Evolutionary conservation across 495 filamentous ascomycete genomes (phyloP).

Genomic region (Penicillium ucsense): DNA sequence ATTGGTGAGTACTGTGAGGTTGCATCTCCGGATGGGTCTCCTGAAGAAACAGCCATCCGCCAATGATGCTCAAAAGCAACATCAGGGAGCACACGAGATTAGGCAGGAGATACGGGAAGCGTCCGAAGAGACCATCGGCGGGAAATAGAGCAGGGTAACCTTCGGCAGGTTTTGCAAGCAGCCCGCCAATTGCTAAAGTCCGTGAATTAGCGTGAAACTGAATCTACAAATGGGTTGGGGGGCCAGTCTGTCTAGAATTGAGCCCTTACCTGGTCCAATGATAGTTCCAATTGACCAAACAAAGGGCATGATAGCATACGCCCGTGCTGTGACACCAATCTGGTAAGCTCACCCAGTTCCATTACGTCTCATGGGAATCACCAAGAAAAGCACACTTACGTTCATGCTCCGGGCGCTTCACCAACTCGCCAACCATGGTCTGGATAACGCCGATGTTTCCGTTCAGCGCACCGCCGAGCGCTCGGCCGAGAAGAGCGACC

Average conservation of each 20-base stretch:
- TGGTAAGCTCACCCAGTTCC: constrained; percentile 3
- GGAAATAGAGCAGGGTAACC: constrained; percentile 59
- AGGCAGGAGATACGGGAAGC: constrained; percentile 73
- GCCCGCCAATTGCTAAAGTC: constrained; percentile 55
- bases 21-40: constrained; percentile 79
- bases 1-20: constrained; percentile 40
- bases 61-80: constrained; percentile 61
- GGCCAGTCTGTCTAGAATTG: background rate
- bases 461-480: constrained; percentile 73
- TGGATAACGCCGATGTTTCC: constrained; percentile 85
- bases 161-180: constrained; percentile 63
- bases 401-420: constrained; percentile 71
- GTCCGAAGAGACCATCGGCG: constrained; percentile 53
- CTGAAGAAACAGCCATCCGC: constrained; percentile 63
- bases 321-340: constrained; percentile 43
- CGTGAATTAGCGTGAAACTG: constrained; percentile 8
- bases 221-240: background rate
- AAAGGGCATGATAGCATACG: constrained; percentile 80
- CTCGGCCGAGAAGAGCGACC: constrained; percentile 62
- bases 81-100: constrained; percentile 68
- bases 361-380: background rate
- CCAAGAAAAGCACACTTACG: constrained; percentile 41
- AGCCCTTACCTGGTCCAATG: constrained; percentile 52
- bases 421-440: constrained; percentile 83
- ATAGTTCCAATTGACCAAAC: constrained; percentile 83